These are phyloP conservation scores for Manihot esculenta DNA, from an alignment of 441 rosid genomes.

Conservation along the genomic window DNA sequence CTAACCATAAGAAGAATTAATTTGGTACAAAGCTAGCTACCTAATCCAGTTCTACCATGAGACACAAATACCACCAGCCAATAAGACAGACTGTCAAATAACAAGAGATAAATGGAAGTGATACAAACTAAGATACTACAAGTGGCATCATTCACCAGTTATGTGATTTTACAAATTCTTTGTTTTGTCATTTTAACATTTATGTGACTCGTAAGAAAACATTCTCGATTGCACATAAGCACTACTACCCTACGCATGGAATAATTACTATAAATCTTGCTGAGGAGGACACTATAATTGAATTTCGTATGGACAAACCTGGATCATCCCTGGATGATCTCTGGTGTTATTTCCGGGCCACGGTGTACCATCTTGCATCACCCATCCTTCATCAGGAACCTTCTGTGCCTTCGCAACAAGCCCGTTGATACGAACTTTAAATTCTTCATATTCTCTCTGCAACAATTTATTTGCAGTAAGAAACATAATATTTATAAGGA, in stretches of 20 bases:
- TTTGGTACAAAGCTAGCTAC: not conserved
- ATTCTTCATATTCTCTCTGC: constrained; percentile 42
- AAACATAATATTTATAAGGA: not conserved
- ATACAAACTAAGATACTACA: not conserved
- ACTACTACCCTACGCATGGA: not conserved
- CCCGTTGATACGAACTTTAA: constrained; percentile 31
- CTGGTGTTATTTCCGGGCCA: constrained; percentile 44
- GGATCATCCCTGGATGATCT: constrained; percentile 46
- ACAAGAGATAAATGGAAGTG: not conserved
- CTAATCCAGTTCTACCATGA: not conserved
- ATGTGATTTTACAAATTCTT: not conserved
- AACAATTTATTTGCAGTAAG: constrained; percentile 8
- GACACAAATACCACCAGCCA: not conserved
- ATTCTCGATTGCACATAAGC: not conserved
- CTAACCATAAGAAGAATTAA: not conserved
- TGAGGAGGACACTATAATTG: not conserved
- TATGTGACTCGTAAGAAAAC: not conserved
- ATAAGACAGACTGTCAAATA: not conserved
- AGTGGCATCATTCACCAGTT: not conserved
- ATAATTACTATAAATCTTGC: not conserved
- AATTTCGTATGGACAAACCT: constrained; percentile 26
- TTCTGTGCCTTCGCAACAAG: constrained; percentile 40
- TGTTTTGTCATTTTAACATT: not conserved
- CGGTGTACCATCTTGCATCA: constrained; percentile 41
- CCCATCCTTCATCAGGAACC: constrained; percentile 43